Conservation (phyloP, 2,329 filamentous ascomycete species). For the Aspergillus versicolor region DNA sequence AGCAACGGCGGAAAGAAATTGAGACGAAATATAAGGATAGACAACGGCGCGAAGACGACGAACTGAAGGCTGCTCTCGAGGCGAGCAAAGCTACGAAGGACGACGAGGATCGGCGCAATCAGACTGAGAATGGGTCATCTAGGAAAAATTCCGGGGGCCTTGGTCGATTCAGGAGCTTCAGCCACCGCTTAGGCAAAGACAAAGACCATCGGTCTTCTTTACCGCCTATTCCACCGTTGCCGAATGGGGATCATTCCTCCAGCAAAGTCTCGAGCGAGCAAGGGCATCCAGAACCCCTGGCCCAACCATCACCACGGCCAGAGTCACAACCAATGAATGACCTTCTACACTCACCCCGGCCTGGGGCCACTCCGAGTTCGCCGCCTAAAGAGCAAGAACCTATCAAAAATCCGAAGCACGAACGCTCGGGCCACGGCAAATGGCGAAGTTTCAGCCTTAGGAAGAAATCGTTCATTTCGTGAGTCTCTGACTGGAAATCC, state of each 20-base stretch:
- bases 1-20: conserved; percentile 55
- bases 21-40: conserved; percentile 54
- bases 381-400: conserved; percentile 21
- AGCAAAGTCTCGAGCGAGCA: conserved; percentile 15
- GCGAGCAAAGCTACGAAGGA: conserved; percentile 64
- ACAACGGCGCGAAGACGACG: conserved; percentile 55
- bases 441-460: conserved; percentile 45
- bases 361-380: conserved; percentile 12
- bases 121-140: conserved; percentile 39
- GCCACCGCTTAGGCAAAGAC: conserved; percentile 61
- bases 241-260: conserved; percentile 19
- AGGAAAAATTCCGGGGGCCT: conserved; percentile 49
- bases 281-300: conserved; percentile 3
- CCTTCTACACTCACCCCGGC: neutral
- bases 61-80: conserved; percentile 64
- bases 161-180: conserved; percentile 73
- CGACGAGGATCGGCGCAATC: conserved; percentile 48
- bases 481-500: neutral
- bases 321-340: conserved; percentile 8
- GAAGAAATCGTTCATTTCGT: conserved; percentile 44
- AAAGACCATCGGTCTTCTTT: conserved; percentile 36
- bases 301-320: neutral
- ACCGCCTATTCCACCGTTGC: conserved; percentile 24
- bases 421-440: conserved; percentile 24
- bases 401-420: conserved; percentile 20